A percentile compares a stretch with the other conserved stretches of the same genome.
phyloP scores from a whole-genome alignment of 2,329 filamentous ascomycete species.

The Stagonosporopsis tanaceti region DNA sequence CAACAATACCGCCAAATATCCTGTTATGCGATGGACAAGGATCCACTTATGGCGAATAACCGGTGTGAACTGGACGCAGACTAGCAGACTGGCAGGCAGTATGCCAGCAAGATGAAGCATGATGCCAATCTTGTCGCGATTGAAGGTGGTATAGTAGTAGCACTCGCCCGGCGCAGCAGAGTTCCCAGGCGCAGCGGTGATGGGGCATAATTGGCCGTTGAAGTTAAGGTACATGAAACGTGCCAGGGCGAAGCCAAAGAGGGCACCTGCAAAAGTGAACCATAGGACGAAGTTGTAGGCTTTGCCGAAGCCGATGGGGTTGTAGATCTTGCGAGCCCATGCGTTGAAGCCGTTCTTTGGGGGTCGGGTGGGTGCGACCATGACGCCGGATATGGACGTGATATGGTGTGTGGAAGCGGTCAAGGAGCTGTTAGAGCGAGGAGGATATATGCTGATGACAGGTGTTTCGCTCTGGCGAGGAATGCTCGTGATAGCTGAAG shows the following conservation, averaged over 20 bases:
- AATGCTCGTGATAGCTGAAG: background rate
- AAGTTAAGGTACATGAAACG: slow-evolving; percentile 61
- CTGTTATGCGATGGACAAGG: slow-evolving; percentile 67
- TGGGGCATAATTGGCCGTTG: slow-evolving; percentile 38
- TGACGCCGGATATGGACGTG: background rate
- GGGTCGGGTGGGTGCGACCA: slow-evolving; percentile 6
- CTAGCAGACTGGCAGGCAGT: slow-evolving; percentile 52
- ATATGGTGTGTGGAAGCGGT: too few relatives aligned
- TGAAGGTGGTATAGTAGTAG: slow-evolving; percentile 52
- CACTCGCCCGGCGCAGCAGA: slow-evolving; percentile 53
- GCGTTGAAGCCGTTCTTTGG: slow-evolving; percentile 21
- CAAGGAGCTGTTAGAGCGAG: background rate
- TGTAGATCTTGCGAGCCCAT: slow-evolving; percentile 31
- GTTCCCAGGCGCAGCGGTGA: slow-evolving; percentile 11
- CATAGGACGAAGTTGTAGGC: slow-evolving; percentile 67
- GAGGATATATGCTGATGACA: too few relatives aligned
- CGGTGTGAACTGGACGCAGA: slow-evolving; percentile 54
- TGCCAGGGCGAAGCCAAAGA: slow-evolving; percentile 53
- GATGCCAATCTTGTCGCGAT: slow-evolving; percentile 50
- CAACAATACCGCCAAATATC: slow-evolving; percentile 63
- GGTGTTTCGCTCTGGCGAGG: too few relatives aligned
- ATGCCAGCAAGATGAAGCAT: slow-evolving; percentile 53
- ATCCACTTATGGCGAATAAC: slow-evolving; percentile 57
- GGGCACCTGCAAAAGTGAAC: slow-evolving; percentile 30
- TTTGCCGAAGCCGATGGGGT: slow-evolving; percentile 63